A percentile compares a stretch with the other conserved stretches of the same genome.
Conservation (phyloP, 2,329 filamentous ascomycete genomes). For the Sarocladium oryzae region DNA sequence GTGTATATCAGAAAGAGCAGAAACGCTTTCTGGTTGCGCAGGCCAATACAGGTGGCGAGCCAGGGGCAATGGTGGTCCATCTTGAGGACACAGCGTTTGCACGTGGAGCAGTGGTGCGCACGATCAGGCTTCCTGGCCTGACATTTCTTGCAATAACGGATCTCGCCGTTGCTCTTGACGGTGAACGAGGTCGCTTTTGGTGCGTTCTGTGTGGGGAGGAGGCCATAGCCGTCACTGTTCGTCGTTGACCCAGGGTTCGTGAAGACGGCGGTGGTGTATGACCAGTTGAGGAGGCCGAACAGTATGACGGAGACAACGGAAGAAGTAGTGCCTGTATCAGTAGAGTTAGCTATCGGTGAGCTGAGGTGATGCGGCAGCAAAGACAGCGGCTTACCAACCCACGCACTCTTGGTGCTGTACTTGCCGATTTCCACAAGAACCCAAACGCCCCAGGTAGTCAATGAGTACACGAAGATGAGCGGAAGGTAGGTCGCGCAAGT, state of each 20-base stretch:
- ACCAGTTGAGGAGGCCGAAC: constrained; percentile 76
- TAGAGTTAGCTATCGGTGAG: neutral
- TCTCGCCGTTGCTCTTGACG: constrained; percentile 82
- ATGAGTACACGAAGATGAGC: constrained; percentile 78
- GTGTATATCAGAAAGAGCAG: constrained; percentile 88
- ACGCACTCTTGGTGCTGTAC: constrained; percentile 42
- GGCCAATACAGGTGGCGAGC: constrained; percentile 90
- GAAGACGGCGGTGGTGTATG: constrained; percentile 89
- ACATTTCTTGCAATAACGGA: constrained; percentile 96
- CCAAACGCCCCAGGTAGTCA: constrained; percentile 93
- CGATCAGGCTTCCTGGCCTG: constrained; percentile 91
- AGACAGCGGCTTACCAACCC: constrained; percentile 46
- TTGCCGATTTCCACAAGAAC: constrained; percentile 71
- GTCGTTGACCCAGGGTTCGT: constrained; percentile 74
- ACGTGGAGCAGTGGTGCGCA: constrained; percentile 94
- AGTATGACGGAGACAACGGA: constrained; percentile 63
- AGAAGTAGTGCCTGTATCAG: constrained; percentile 40
- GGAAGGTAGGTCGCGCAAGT: constrained; percentile 73
- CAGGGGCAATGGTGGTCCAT: constrained; percentile 99
- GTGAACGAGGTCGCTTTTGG: constrained; percentile 67
- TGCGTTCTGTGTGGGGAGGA: constrained; percentile 67
- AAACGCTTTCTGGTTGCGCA: constrained; percentile 94
- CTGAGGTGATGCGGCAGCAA: neutral
- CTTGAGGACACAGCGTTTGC: constrained; percentile 89
- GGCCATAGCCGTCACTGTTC: constrained; percentile 64